Evolutionary conservation across 352 stramenopile species (phyloP), one percentile per base, ranked within the genome.

Genomic region (Phytophthora cajani): DNA sequence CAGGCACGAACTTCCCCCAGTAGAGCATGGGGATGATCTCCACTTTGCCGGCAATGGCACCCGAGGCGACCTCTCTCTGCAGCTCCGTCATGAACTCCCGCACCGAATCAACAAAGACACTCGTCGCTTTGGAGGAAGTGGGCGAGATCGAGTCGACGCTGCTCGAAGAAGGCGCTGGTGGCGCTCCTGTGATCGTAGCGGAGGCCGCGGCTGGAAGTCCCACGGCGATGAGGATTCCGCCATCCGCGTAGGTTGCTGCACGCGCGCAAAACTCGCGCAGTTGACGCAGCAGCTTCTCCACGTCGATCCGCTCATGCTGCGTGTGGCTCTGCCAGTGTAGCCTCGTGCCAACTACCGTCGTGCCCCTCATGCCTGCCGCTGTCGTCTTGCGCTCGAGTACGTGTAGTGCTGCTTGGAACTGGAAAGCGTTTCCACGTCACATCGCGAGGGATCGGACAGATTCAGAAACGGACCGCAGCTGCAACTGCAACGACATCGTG

Each of bases 1-100:
- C 95, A 12, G 94, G 92, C 38, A 97, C 84, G 64, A 98, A 99
- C 64, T 89, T 85, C 21, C 93, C 94, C 96, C 96, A 99, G 40
- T 96, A 92, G 53, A 89, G 87, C 27, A 99, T 89, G 16, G 92
- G 85, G 17, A 99, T 66, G 44, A 99, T 72, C 55, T 82, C 60
- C 27, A 95, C 65, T 16, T 71, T 71, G 11, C 54, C 23, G 0
- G 14, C 40, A 40, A 61, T 42, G 23, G 60, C 53, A 11, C 67
- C 69, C 1, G 44, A 56, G 14, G 46, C n/a, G 19, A 59, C 71
- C 32, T 77, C 64, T 8, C 47, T 54, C 40, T 82, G 69, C 25
- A 89, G 60, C 21, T 59, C 50, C 7, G 59, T 32, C 19, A 89
- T 58, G 12, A 88, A 70, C 30, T 77, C 69, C 16, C 40, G 60